These are phyloP conservation scores for Rostrohypoxylon terebratum DNA, from an alignment of 495 filamentous ascomycete species.

Conservation along the genomic window DNA sequence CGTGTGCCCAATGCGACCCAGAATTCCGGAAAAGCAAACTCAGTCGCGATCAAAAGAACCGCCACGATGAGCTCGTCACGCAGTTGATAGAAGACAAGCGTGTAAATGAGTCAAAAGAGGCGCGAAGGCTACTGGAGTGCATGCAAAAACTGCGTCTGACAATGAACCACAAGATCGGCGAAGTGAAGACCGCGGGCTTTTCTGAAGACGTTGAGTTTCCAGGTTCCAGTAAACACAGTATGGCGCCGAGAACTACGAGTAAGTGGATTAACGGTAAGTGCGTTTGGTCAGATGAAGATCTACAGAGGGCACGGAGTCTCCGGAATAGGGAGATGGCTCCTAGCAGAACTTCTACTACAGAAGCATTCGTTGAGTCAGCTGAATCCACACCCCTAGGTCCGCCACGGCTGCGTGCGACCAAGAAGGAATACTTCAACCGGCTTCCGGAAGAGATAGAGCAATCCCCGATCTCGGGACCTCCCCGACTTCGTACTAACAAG, in stretches of 20 bases:
- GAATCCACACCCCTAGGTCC: slow-evolving; percentile 16
- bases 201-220: slow-evolving; percentile 28
- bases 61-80: slow-evolving; percentile 11
- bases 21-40: slow-evolving; percentile 22
- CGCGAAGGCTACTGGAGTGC: neutral
- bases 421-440: slow-evolving; percentile 33
- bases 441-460: slow-evolving; percentile 1
- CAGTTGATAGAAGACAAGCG: slow-evolving; percentile 9
- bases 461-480: neutral
- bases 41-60: slow-evolving; percentile 12
- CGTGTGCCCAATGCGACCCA: slow-evolving; percentile 47
- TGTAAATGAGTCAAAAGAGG: slow-evolving; percentile 6
- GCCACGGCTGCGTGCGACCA: slow-evolving; percentile 28
- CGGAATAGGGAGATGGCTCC: neutral
- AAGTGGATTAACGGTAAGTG: slow-evolving; percentile 36
- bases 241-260: slow-evolving; percentile 1
- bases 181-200: neutral
- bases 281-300: slow-evolving; percentile 28
- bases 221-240: neutral
- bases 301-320: neutral
- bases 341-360: neutral
- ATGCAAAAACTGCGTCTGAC: neutral
- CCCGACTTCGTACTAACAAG: slow-evolving; percentile 28
- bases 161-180: slow-evolving; percentile 8
- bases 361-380: neutral